Conservation (phyloP, 2,329 filamentous ascomycete species). For the Zelopaecilomyces penicillatus region DNA sequence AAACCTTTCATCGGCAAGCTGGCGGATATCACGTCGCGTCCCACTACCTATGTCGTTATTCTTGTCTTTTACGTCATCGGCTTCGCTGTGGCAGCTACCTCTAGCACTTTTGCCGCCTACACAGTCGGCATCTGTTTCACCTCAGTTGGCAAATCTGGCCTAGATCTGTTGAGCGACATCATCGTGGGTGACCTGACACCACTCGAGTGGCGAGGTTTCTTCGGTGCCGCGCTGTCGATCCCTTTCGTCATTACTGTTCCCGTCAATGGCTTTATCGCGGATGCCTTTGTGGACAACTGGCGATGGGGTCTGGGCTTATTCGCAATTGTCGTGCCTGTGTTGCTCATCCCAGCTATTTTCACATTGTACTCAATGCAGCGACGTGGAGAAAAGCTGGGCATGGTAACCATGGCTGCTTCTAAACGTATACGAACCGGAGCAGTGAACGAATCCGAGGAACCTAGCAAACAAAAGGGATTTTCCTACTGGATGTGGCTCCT, state of each 20-base stretch:
- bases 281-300: slow-evolving; percentile 24
- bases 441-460: slow-evolving; percentile 43
- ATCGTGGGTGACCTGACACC: slow-evolving; percentile 55
- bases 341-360: slow-evolving; percentile 43
- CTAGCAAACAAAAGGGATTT: slow-evolving; percentile 24
- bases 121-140: slow-evolving; percentile 28
- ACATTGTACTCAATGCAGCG: slow-evolving; percentile 45
- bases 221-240: slow-evolving; percentile 30
- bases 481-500: slow-evolving; percentile 28
- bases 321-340: slow-evolving; percentile 49
- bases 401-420: slow-evolving; percentile 25
- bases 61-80: slow-evolving; percentile 29
- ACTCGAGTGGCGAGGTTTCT: slow-evolving; percentile 28
- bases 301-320: slow-evolving; percentile 47
- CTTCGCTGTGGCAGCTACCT: slow-evolving; percentile 23
- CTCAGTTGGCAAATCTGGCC: slow-evolving; percentile 49
- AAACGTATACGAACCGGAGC: slow-evolving; percentile 29
- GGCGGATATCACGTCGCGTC: slow-evolving; percentile 29
- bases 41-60: slow-evolving; percentile 30
- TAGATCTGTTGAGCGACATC: slow-evolving; percentile 54
- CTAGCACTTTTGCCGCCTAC: slow-evolving; percentile 23
- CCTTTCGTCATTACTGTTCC: slow-evolving; percentile 40
- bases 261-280: slow-evolving; percentile 26
- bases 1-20: slow-evolving; percentile 32
- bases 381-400: slow-evolving; percentile 44